phyloP scores from a whole-genome alignment of 768 basidiomycete species.

The Collybia sp. region DNA sequence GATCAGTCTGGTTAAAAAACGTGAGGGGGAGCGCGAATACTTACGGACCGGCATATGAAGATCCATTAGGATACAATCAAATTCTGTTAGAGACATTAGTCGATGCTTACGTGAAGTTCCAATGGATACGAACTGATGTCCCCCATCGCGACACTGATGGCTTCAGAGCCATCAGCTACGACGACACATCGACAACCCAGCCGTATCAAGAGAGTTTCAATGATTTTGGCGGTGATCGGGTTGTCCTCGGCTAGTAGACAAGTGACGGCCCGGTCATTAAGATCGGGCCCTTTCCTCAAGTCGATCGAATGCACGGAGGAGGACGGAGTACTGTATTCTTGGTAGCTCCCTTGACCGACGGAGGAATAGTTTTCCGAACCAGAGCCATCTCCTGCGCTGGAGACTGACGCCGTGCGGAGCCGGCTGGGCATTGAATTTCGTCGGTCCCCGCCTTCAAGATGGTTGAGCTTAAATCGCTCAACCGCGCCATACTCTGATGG shows the following conservation, averaged over 20 bases:
- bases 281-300: slow-evolving; percentile 69
- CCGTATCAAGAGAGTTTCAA: slow-evolving; percentile 89
- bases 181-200: slow-evolving; percentile 95
- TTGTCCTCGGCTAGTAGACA: slow-evolving; percentile 96
- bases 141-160: slow-evolving; percentile 94
- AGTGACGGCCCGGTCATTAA: slow-evolving; percentile 85
- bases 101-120: slow-evolving; percentile 8
- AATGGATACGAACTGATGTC: slow-evolving; percentile 78
- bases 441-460: slow-evolving; percentile 73
- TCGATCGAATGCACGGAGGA: slow-evolving; percentile 87
- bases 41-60: slow-evolving; percentile 90
- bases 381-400: slow-evolving; percentile 75
- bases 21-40: slow-evolving; percentile 21
- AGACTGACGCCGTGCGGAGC: slow-evolving; percentile 80
- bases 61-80: slow-evolving; percentile 95
- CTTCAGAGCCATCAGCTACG: slow-evolving; percentile 94
- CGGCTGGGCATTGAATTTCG: slow-evolving; percentile 86
- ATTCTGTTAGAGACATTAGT: slow-evolving; percentile 49
- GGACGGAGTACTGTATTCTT: slow-evolving; percentile 64
- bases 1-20: background rate
- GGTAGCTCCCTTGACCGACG: slow-evolving; percentile 48
- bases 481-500: slow-evolving; percentile 87
- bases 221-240: slow-evolving; percentile 96
- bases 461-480: slow-evolving; percentile 82
- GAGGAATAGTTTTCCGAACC: slow-evolving; percentile 65